phyloP scores from a whole-genome alignment of 75 land plant genomes.

The Cryptomeria japonica region DNA sequence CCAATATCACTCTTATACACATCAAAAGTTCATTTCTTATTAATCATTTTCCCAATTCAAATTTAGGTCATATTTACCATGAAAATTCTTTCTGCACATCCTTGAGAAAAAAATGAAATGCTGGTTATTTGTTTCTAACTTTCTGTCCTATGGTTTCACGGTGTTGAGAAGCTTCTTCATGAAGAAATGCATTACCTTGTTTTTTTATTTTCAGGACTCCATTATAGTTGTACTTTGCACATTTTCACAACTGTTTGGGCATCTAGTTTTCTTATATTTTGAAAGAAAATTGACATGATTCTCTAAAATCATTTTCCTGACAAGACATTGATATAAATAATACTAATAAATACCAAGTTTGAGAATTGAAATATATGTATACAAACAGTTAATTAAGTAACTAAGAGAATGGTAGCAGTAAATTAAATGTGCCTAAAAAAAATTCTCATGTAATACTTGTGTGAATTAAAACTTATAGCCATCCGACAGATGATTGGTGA shows the following conservation, averaged over 20 bases:
- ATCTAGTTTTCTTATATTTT: neutral
- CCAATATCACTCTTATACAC: neutral
- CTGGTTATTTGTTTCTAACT: neutral
- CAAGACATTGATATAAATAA: too few relatives aligned
- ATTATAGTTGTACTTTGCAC: neutral
- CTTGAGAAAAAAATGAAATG: neutral
- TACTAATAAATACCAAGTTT: too few relatives aligned
- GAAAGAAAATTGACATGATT: neutral
- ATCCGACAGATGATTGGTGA: too few relatives aligned
- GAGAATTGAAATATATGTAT: too few relatives aligned
- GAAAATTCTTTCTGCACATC: neutral
- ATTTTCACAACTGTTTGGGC: neutral
- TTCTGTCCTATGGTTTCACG: neutral
- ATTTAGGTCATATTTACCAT: neutral
- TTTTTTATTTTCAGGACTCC: neutral
- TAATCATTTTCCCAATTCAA: neutral
- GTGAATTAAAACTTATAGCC: too few relatives aligned
- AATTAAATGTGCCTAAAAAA: too few relatives aligned
- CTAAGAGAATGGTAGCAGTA: too few relatives aligned
- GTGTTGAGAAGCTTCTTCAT: neutral
- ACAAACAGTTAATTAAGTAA: too few relatives aligned
- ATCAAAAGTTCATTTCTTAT: neutral
- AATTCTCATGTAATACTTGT: too few relatives aligned
- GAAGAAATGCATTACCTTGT: neutral
- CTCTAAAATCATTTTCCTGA: too few relatives aligned